Conservation (phyloP, 352 stramenopile species). For the Phytophthora rubi region DNA sequence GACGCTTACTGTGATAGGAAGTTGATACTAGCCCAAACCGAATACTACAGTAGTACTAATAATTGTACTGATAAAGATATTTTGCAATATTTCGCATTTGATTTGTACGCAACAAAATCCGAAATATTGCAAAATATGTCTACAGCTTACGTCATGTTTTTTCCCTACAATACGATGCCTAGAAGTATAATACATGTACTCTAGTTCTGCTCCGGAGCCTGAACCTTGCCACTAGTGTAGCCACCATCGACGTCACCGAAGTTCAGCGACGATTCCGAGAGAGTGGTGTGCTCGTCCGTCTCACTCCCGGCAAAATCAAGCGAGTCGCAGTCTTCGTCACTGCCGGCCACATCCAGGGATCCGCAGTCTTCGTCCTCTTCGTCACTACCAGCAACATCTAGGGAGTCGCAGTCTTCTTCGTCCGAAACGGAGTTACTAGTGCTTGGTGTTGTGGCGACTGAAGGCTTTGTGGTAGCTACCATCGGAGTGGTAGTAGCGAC, state of each 20-base stretch:
- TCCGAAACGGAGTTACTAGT: not conserved
- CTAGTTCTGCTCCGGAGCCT: constrained; percentile 20
- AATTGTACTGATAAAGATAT: no score
- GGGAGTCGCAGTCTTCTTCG: constrained; percentile 20
- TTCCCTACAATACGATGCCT: no score
- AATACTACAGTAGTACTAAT: no score
- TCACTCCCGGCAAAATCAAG: constrained; percentile 13
- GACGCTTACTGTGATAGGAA: no score
- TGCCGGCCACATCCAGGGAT: constrained; percentile 20
- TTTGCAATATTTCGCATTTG: no score
- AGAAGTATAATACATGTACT: constrained; percentile 8
- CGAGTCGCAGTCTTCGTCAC: constrained; percentile 22
- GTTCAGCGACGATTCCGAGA: constrained; percentile 33
- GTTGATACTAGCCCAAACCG: no score
- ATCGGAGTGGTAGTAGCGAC: not conserved
- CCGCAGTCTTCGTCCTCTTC: constrained; percentile 27
- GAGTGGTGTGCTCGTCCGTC: not conserved
- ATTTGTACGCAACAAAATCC: no score
- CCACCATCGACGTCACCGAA: constrained; percentile 23
- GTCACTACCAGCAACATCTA: constrained; percentile 26
- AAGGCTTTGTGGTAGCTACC: constrained; percentile 4
- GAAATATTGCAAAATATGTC: no score
- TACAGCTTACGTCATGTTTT: no score
- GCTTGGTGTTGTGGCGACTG: constrained; percentile 1
- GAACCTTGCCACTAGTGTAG: constrained; percentile 36